These are phyloP conservation scores for Mucor racemosus DNA, from an alignment of 371 early-diverging fungal genomes.

Conservation along the genomic window DNA sequence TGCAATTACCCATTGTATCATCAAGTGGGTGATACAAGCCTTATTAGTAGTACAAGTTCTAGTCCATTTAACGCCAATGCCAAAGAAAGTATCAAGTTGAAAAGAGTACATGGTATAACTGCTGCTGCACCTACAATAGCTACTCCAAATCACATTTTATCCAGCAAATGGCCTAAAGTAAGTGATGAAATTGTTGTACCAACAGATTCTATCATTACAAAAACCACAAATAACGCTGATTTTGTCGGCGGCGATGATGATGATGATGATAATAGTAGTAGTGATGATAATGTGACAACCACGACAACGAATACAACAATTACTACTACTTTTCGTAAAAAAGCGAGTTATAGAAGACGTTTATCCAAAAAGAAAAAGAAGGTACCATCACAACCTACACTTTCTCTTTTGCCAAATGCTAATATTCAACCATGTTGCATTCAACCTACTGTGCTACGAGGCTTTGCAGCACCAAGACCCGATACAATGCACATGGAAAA, in stretches of 20 bases:
- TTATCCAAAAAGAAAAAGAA: conserved; percentile 3
- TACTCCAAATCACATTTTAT: background rate
- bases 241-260: background rate
- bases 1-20: background rate
- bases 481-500: conserved; percentile 54
- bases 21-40: background rate
- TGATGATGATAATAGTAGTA: conserved; percentile 15
- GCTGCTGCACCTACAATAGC: background rate
- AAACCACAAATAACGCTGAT: background rate
- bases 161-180: conserved; percentile 37
- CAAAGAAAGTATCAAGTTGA: background rate
- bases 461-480: conserved; percentile 41
- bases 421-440: conserved; percentile 42
- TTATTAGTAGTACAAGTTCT: background rate
- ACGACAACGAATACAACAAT: background rate
- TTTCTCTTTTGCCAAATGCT: conserved; percentile 36
- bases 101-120: background rate
- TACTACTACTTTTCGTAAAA: background rate
- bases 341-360: conserved; percentile 10
- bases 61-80: background rate
- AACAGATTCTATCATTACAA: background rate
- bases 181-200: conserved; percentile 38
- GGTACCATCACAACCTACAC: background rate
- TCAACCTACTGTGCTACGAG: conserved; percentile 52
- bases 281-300: conserved; percentile 14